Evolutionary conservation across 1,284 basidiomycete species (phyloP), one percentile per base, ranked within the genome.

Genomic region (Fistulina hepatica): DNA sequence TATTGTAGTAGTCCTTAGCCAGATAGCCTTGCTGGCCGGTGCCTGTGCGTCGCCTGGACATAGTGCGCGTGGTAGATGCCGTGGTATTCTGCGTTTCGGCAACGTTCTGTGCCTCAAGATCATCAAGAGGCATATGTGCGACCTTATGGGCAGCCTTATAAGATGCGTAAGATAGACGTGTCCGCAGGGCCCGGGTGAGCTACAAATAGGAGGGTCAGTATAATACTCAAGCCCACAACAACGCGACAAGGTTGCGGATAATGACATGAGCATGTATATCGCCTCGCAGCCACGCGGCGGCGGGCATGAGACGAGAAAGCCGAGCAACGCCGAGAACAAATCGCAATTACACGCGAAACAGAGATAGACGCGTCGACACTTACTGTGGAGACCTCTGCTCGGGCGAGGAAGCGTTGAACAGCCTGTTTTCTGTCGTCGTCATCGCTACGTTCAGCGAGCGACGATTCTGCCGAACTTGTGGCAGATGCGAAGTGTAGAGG

Each of bases 91-190:
- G 60, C 36, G 52, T 57, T 35, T 65, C 65, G 21, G 52, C 49
- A 41, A 59, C 59, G 21, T 61, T 63, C 51, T 76, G 73, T 19
- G 71, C 67, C 57, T 86, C 83, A 32, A 84, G 69, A 46, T 82
- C 79, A 47, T 67, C 67, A 22, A 85, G 61, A 32, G 76, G 65
- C 37, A 74, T 63, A 42, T 76, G 71, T 7, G 75, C 61, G 37
- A 82, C 59, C 52, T 83, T 81, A 53, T 81, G 71, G 20, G 67
- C 69, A 6, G 82, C 81, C 61, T 86, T 86, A 69, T 77, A 85
- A 3, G 77, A 77, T 22, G 83, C 82, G 57, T 84, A 82, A 1
- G 80, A 71, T 34, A 86, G 71, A 44, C 81, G 76, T 48, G 81
- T 69, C 46, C 83, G 75, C 37, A 85, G 67, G 40, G 71, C 75